Percentiles rank a stretch among this genome's conserved stretches.
These are phyloP conservation scores for Russula virescens DNA, from an alignment of 768 basidiomycete genomes.

Conservation along the genomic window DNA sequence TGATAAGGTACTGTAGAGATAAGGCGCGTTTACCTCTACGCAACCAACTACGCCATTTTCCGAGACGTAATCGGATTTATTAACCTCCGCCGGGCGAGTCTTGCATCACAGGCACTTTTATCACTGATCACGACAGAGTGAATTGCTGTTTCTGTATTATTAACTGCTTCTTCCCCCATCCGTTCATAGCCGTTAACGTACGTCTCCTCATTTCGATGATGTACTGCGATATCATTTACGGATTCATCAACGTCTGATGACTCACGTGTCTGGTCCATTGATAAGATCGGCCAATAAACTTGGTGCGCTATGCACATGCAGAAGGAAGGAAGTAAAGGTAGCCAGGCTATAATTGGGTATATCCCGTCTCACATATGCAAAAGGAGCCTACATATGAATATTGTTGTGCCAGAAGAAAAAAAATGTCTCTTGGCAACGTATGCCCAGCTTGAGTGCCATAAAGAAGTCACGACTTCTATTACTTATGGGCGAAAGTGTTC, in stretches of 20 bases:
- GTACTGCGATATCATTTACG: background rate
- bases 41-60: background rate
- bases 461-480: background rate
- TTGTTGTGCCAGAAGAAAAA: conserved; percentile 1
- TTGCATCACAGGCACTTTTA: conserved; percentile 12
- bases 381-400: background rate
- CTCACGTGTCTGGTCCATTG: conserved; percentile 6
- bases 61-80: conserved; percentile 11
- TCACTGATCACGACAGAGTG: background rate
- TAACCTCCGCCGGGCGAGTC: background rate
- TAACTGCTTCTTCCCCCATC: background rate
- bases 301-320: background rate
- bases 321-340: background rate
- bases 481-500: background rate
- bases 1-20: background rate
- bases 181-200: background rate
- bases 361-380: background rate
- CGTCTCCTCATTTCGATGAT: background rate
- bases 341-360: background rate
- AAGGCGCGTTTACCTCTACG: background rate
- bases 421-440: conserved; percentile 4
- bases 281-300: conserved; percentile 1
- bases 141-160: background rate
- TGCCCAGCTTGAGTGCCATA: background rate
- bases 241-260: background rate